phyloP scores from a whole-genome alignment of 768 basidiomycete genomes.

The Hebeloma cylindrosporum region DNA sequence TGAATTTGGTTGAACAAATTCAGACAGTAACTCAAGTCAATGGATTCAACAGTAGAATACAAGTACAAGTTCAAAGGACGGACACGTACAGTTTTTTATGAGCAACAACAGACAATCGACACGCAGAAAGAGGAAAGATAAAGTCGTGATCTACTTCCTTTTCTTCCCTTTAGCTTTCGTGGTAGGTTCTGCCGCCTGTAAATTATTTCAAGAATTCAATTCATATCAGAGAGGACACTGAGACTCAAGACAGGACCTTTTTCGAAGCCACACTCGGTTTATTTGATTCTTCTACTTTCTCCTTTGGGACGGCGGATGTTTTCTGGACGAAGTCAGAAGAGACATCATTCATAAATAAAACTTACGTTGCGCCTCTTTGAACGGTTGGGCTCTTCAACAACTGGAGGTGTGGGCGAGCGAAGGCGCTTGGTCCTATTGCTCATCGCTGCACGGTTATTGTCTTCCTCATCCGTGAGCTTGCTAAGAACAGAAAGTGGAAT shows the following conservation, averaged over 20 bases:
- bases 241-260: constrained; percentile 2
- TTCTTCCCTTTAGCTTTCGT: constrained; percentile 16
- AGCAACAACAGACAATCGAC: no score
- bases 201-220: background rate
- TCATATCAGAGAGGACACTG: background rate
- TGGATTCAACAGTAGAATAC: background rate
- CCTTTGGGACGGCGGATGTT: no score
- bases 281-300: no score
- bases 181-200: background rate
- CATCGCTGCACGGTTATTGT: background rate
- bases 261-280: background rate
- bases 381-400: constrained; percentile 8
- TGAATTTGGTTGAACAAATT: background rate
- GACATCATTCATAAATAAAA: no score
- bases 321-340: no score
- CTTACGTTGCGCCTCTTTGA: constrained; percentile 14
- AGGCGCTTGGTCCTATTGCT: constrained; percentile 21
- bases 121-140: background rate
- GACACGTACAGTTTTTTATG: no score
- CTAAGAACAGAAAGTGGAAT: constrained; percentile 24
- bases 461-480: constrained; percentile 6
- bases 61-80: background rate
- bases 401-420: constrained; percentile 13
- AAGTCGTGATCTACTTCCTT: constrained; percentile 8
- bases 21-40: background rate